Evolutionary conservation across 1,284 basidiomycete species (phyloP), one percentile per base, ranked within the genome.

Genomic region (Microbotryum lychnidis-dioicae): DNA sequence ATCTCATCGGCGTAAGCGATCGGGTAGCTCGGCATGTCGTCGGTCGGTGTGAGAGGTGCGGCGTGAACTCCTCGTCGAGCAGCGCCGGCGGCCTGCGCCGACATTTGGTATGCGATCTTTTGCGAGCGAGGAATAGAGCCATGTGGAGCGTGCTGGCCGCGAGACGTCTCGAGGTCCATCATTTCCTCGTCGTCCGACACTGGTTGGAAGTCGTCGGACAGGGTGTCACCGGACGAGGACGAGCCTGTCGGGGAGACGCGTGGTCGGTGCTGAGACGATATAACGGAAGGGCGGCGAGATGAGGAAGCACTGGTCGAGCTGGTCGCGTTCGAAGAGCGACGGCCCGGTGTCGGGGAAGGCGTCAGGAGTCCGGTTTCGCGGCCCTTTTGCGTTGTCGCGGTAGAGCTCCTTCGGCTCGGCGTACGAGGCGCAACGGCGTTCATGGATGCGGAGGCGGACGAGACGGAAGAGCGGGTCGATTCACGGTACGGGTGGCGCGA

Each of bases 161-260:
- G 31, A 33, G n/a, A 12, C n/a, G 2, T 50, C 23, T 50, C 27
- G 48, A 23, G 8, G 14, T 50, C 21, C 48, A 23, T 50, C 51
- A 53, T 53, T 9, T 44, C 51, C 6, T 60, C 61, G 33, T 60
- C 56, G 48, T 66, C 64, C 16, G 59, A 56, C 21, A 56, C 51
- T 47, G 62, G 58, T 52, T 61, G 60, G 50, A 60, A 61, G 54
- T 61, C 57, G 47, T 66, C 64, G 37, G 58, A 61, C 21, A 66
- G 58, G 8, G 64, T 66, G 37, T 61, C 64, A 44, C 64, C 64
- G 4, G 62, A 63, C 44, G 59, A 61, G 25, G n/a, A 21, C 14
- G 64, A 65, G 9, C 46, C 61, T n/a, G 61, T 44, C 1, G 64
- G 64, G 10, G 64, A 66, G 20, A 50, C 46, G 27, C 52, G 59